phyloP scores from a whole-genome alignment of 2,329 filamentous ascomycete species.

The Colletotrichum siamense region DNA sequence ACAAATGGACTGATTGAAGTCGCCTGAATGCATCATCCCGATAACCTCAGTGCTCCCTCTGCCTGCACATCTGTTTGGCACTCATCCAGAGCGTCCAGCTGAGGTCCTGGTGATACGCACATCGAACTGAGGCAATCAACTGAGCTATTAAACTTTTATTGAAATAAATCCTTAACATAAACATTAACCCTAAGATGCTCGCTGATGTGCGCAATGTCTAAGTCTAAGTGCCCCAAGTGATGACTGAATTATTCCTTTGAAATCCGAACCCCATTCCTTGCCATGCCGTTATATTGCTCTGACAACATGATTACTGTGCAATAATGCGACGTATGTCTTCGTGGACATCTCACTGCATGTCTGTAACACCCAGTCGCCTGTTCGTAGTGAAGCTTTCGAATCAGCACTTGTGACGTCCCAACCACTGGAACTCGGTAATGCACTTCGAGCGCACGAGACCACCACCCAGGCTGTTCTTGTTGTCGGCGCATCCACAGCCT shows the following conservation, averaged over 20 bases:
- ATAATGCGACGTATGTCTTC: background rate
- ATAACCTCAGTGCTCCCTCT: background rate
- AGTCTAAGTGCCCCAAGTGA: background rate
- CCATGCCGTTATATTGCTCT: background rate
- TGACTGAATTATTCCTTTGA: background rate
- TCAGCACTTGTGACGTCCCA: background rate
- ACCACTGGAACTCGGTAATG: background rate
- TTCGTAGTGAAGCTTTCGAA: background rate
- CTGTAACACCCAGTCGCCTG: background rate
- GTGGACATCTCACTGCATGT: background rate
- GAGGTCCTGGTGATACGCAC: background rate
- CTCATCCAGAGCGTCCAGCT: background rate
- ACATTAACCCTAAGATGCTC: background rate
- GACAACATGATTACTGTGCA: background rate
- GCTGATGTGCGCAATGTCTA: background rate
- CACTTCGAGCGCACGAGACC: background rate
- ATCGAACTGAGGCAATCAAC: background rate
- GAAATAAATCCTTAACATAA: background rate
- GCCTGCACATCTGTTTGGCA: background rate
- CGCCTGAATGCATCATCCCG: background rate
- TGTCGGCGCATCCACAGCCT: background rate
- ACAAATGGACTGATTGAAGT: background rate
- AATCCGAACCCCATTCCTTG: background rate
- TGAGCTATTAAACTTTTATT: background rate
- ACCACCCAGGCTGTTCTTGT: background rate